Evolutionary conservation across 257 asterid genomes (phyloP).

Genomic region (Eustoma russellianum): DNA sequence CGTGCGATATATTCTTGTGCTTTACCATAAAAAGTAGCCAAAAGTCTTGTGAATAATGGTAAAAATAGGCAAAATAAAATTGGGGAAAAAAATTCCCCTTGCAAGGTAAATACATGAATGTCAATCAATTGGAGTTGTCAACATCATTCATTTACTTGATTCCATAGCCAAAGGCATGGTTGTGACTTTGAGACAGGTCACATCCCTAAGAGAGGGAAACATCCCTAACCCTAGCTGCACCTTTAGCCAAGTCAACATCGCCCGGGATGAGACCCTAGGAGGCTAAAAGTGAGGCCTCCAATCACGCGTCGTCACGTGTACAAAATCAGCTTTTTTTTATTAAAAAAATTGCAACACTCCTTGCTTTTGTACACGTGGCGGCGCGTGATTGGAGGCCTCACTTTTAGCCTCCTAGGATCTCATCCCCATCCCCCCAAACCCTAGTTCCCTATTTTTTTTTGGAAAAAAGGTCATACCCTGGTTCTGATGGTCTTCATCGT

Average conservation of each 20-base stretch:
- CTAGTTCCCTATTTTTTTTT: slow-evolving; percentile 24
- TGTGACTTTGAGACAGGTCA: slow-evolving; percentile 65
- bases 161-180: slow-evolving; percentile 31
- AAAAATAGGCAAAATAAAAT: slow-evolving; percentile 9
- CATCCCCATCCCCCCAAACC: slow-evolving; percentile 24
- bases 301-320: no score
- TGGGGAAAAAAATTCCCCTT: slow-evolving; percentile 22
- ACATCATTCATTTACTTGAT: slow-evolving; percentile 7
- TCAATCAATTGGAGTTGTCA: slow-evolving; percentile 16
- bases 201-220: slow-evolving; percentile 52
- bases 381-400: no score
- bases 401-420: no score
- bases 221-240: slow-evolving; percentile 71
- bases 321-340: no score
- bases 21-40: background rate
- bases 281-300: no score
- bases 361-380: no score
- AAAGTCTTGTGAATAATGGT: slow-evolving; percentile 3
- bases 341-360: no score
- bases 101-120: slow-evolving; percentile 28
- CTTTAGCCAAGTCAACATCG: slow-evolving; percentile 57
- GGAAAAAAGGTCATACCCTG: no score
- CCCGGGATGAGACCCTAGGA: no score
- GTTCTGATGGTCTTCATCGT: no score
- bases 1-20: no score